These are phyloP conservation scores for Starmera dryadoides DNA, from an alignment of 805 yeast species.

Conservation along the genomic window DNA sequence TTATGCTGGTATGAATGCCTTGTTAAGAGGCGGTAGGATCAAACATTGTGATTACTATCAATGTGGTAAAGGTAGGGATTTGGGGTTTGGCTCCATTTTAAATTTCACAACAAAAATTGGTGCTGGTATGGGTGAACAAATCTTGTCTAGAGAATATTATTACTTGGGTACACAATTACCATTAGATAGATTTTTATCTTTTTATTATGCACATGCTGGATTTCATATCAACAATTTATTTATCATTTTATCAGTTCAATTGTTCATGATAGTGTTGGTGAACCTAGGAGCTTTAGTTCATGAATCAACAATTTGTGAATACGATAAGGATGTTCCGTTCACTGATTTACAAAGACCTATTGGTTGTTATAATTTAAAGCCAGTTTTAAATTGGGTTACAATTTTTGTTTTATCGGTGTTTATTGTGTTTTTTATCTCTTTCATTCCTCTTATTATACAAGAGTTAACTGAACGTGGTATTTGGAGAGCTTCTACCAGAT, in stretches of 20 bases:
- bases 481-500: slow-evolving; percentile 63
- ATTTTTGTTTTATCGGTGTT: slow-evolving; percentile 84
- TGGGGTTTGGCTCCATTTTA: slow-evolving; percentile 87
- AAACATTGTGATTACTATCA: slow-evolving; percentile 95
- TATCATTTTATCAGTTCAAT: slow-evolving; percentile 78
- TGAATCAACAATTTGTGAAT: slow-evolving; percentile 64
- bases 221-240: slow-evolving; percentile 89
- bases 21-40: slow-evolving; percentile 85
- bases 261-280: slow-evolving; percentile 73
- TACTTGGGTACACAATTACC: slow-evolving; percentile 87
- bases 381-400: slow-evolving; percentile 86
- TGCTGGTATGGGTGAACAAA: slow-evolving; percentile 98
- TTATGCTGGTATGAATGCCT: slow-evolving; percentile 90
- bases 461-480: slow-evolving; percentile 83
- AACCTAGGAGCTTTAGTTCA: slow-evolving; percentile 73
- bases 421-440: slow-evolving; percentile 88
- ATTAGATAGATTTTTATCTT: slow-evolving; percentile 81
- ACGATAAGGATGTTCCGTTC: slow-evolving; percentile 58
- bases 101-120: slow-evolving; percentile 95
- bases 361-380: slow-evolving; percentile 82
- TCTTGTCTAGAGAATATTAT: slow-evolving; percentile 85
- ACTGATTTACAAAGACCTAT: slow-evolving; percentile 69
- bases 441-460: slow-evolving; percentile 80
- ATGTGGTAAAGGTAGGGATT: slow-evolving; percentile 94
- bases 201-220: slow-evolving; percentile 96